These are phyloP conservation scores for Suillus hirtellus DNA, from an alignment of 768 basidiomycete species.

Conservation along the genomic window DNA sequence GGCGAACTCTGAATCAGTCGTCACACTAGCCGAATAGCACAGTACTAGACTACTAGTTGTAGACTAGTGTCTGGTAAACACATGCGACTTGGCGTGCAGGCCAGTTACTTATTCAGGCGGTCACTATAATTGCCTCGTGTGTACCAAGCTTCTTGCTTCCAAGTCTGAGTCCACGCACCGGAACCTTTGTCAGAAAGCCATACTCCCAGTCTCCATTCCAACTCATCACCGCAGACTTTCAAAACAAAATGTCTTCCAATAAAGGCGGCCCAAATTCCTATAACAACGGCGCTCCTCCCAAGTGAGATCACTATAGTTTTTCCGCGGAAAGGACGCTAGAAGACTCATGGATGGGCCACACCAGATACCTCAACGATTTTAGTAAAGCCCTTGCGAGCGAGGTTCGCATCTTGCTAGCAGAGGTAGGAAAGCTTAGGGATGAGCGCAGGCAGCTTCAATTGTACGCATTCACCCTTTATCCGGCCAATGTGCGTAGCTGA, in stretches of 20 bases:
- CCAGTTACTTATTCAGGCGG: neutral
- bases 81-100: no score
- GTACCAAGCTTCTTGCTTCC: neutral
- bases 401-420: constrained; percentile 60
- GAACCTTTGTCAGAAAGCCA: neutral
- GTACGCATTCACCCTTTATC: constrained; percentile 32
- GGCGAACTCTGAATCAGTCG: neutral
- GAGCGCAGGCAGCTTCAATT: constrained; percentile 58
- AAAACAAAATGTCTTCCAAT: constrained; percentile 30
- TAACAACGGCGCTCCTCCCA: constrained; percentile 36
- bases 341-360: neutral
- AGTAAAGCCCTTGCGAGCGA: constrained; percentile 62
- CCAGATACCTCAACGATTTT: constrained; percentile 58
- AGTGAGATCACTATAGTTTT: constrained; percentile 24
- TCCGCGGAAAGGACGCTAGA: constrained; percentile 12
- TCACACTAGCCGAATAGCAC: neutral
- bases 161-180: neutral
- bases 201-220: neutral
- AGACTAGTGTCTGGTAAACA: neutral
- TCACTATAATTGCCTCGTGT: constrained; percentile 8
- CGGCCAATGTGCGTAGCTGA: neutral
- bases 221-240: constrained; percentile 1
- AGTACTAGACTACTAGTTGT: neutral
- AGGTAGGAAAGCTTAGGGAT: constrained; percentile 61
- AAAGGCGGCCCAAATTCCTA: constrained; percentile 31